Conservation (phyloP, 352 stramenopile genomes). For the Pilasporangium apinafurcum region DNA sequence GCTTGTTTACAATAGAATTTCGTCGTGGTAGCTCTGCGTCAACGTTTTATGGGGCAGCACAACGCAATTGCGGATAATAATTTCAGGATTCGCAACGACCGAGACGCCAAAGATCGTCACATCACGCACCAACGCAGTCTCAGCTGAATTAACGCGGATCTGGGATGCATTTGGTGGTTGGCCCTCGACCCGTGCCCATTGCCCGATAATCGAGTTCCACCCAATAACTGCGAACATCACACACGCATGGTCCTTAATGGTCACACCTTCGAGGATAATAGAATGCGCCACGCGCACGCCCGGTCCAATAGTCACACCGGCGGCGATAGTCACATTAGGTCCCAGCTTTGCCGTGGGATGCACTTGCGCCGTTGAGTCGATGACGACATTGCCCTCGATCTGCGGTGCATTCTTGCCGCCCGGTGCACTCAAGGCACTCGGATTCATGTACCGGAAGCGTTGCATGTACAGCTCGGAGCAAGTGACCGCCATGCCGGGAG, state of each 20-base stretch:
- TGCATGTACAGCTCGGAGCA: conserved; percentile 90
- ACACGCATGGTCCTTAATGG: conserved; percentile 85
- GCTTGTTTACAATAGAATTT: conserved; percentile 75
- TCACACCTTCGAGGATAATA: conserved; percentile 85
- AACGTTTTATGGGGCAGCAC: conserved; percentile 86
- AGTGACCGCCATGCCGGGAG: conserved; percentile 84
- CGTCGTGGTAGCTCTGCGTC: conserved; percentile 84
- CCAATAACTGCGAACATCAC: conserved; percentile 85
- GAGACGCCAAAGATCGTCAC: conserved; percentile 87
- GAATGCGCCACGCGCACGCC: conserved; percentile 81
- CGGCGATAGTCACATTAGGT: conserved; percentile 82
- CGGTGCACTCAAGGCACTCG: conserved; percentile 67
- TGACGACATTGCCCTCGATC: conserved; percentile 85
- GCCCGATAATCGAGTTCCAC: conserved; percentile 86
- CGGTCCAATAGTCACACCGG: conserved; percentile 74
- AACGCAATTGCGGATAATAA: conserved; percentile 89
- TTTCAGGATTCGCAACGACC: conserved; percentile 79
- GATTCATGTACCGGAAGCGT: conserved; percentile 86
- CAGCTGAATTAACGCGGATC: conserved; percentile 58
- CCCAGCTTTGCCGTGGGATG: conserved; percentile 83
- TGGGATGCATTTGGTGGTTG: conserved; percentile 75
- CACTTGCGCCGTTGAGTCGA: conserved; percentile 72
- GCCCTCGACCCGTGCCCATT: conserved; percentile 82
- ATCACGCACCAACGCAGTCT: conserved; percentile 77
- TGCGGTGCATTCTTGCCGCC: conserved; percentile 78